Conservation (phyloP, 2,329 filamentous ascomycete species). For the Conoideocrella luteorostrata region DNA sequence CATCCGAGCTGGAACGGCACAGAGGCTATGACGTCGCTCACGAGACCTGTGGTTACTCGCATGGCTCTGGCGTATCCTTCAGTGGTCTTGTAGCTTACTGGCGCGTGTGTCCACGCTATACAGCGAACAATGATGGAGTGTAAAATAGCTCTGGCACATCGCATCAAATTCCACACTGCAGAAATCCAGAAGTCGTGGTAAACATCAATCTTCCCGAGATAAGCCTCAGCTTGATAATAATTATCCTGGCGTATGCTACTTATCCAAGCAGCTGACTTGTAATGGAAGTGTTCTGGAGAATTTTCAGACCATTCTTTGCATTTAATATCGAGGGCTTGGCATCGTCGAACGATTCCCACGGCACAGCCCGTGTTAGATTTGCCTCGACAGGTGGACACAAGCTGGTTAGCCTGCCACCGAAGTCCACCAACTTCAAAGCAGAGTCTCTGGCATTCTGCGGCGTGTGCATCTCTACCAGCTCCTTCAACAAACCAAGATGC, state of each 20-base stretch:
- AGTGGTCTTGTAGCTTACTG: slow-evolving; percentile 56
- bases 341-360: slow-evolving; percentile 43
- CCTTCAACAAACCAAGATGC: slow-evolving; percentile 54
- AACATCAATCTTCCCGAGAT: slow-evolving; percentile 53
- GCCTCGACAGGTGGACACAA: slow-evolving; percentile 40
- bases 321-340: slow-evolving; percentile 46
- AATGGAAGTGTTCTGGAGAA: slow-evolving; percentile 43
- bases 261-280: slow-evolving; percentile 50
- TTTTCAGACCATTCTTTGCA: slow-evolving; percentile 43
- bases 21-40: slow-evolving; percentile 53
- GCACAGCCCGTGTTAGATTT: slow-evolving; percentile 45
- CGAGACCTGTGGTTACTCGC: slow-evolving; percentile 43
- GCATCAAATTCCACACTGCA: slow-evolving; percentile 50
- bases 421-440: slow-evolving; percentile 49
- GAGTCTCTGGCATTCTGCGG: slow-evolving; percentile 42
- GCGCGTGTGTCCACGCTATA: slow-evolving; percentile 53
- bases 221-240: slow-evolving; percentile 48
- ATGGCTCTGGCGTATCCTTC: slow-evolving; percentile 53
- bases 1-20: slow-evolving; percentile 58
- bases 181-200: slow-evolving; percentile 54
- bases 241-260: slow-evolving; percentile 45
- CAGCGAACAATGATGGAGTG: slow-evolving; percentile 52
- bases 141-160: slow-evolving; percentile 48
- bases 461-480: slow-evolving; percentile 41
- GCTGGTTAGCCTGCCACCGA: slow-evolving; percentile 45